These are phyloP conservation scores for Tetrapyrgos nigripes DNA, from an alignment of 1,284 basidiomycete genomes.

Conservation along the genomic window DNA sequence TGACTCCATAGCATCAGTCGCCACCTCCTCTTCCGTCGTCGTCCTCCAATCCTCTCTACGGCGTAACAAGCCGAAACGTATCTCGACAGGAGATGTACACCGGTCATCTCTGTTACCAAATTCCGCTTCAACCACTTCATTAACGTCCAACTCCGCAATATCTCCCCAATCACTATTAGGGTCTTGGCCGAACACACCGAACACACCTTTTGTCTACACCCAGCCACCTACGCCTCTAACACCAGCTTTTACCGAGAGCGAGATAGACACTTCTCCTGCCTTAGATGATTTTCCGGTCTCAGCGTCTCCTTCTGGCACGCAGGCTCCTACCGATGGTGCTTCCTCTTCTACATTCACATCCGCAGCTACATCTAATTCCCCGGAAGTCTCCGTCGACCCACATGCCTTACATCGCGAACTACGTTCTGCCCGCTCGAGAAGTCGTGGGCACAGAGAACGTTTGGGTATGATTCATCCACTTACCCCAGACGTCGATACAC, in stretches of 20 bases:
- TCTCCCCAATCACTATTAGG: too few species aligned
- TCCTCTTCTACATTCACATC: neutral
- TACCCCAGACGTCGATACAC: slow-evolving; percentile 18
- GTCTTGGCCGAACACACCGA: neutral
- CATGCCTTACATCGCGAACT: slow-evolving; percentile 39
- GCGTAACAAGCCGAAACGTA: neutral
- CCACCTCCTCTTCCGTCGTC: neutral
- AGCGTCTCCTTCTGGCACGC: neutral
- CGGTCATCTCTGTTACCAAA: neutral
- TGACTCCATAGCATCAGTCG: neutral
- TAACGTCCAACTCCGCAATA: neutral
- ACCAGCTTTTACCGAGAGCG: neutral
- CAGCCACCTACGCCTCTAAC: neutral
- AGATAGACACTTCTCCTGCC: neutral
- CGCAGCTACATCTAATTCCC: neutral
- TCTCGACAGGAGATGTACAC: neutral
- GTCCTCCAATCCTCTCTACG: neutral
- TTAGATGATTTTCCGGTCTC: neutral
- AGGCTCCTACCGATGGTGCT: neutral
- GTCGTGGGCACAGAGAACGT: slow-evolving; percentile 34
- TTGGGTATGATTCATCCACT: slow-evolving; percentile 27
- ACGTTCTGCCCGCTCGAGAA: slow-evolving; percentile 39
- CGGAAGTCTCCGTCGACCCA: slow-evolving; percentile 21
- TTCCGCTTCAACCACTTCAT: neutral
- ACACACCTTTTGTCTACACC: neutral